Evolutionary conservation across 2,329 filamentous ascomycete genomes (phyloP).

Genomic region (Trichophyton mentagrophytes): DNA sequence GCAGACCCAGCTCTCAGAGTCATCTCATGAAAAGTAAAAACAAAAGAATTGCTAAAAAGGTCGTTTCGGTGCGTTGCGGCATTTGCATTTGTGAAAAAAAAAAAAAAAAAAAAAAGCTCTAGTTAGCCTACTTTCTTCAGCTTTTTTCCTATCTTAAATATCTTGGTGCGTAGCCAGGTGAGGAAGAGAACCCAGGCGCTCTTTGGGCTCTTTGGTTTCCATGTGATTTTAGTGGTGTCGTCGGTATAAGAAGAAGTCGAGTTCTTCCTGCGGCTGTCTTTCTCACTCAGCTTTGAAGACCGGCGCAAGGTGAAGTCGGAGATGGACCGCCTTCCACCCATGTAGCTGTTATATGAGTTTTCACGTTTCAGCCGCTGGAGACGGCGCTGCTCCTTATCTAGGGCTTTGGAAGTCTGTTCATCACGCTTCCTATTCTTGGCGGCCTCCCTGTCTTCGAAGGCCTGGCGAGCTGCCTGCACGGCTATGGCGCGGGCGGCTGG

Average conservation of each 20-base stretch:
- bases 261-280: not conserved
- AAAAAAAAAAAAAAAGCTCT: not conserved
- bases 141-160: conserved; percentile 38
- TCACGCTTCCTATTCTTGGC: conserved; percentile 44
- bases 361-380: conserved; percentile 26
- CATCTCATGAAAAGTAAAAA: not conserved
- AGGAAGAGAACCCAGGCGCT: conserved; percentile 41
- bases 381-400: conserved; percentile 32
- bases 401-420: conserved; percentile 39
- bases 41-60: not conserved
- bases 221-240: not conserved
- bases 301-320: conserved; percentile 8
- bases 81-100: too few species aligned
- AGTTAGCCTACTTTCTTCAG: conserved; percentile 12
- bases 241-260: not conserved
- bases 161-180: conserved; percentile 44
- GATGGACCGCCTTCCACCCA: not conserved
- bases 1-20: not conserved
- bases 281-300: conserved; percentile 6
- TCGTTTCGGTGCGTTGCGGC: not conserved
- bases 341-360: not conserved
- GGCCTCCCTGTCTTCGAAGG: conserved; percentile 48
- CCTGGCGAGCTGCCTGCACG: conserved; percentile 43
- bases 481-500: conserved; percentile 43
- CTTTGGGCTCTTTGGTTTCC: conserved; percentile 18